Base-by-base conservation (phyloP, 345 rosid genomes). In the Citropsis articulata region DNA sequence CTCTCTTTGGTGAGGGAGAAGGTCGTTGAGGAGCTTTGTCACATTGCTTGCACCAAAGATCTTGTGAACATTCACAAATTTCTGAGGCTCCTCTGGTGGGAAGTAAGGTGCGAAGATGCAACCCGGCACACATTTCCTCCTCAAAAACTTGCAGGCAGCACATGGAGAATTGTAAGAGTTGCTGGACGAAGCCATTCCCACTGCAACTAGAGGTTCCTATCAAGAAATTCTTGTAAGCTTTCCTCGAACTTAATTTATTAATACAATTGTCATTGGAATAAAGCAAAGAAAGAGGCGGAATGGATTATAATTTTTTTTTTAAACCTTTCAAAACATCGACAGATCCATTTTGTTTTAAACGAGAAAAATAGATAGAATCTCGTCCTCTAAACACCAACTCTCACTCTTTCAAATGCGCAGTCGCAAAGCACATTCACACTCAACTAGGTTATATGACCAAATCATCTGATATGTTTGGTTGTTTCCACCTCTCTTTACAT, bases 1-100 rank as follows among this genome's bases (percentile, higher is more conserved):
- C 83, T 94, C 95, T 75, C 98, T 86, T 76, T 94, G 98, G 85
- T 91, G 95, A 66, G 98, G 98, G 40, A 83, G 93, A 28, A 94
- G 92, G 72, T 94, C 98, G 69, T 88, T 93, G 42, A 94, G 95
- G 56, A 94, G 98, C 87, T 94, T 94, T 0, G 94, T 90, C 66
- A 93, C 97, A 69, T 94, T 94, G 87, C 98, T 93, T 64, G 98
- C 98, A 27, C 98, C 98, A 71, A 94, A 94, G 81, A 94, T 93
- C 85, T 94, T 94, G 94, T 94, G 98, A 65, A 94, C 98, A 71
- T 92, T 92, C 78, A 89, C 92, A 76, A 94, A 94, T 69, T 94
- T 94, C 83, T 94, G 98, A 60, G 98, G 97, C 84, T 94, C 98
- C 84, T 94, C 98, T 22, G 98, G 94, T 35, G 98, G 98, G 75